Evolutionary conservation across 257 asterid species (phyloP), one percentile per base, ranked within the genome.

Genomic region (Solanum tarijense): DNA sequence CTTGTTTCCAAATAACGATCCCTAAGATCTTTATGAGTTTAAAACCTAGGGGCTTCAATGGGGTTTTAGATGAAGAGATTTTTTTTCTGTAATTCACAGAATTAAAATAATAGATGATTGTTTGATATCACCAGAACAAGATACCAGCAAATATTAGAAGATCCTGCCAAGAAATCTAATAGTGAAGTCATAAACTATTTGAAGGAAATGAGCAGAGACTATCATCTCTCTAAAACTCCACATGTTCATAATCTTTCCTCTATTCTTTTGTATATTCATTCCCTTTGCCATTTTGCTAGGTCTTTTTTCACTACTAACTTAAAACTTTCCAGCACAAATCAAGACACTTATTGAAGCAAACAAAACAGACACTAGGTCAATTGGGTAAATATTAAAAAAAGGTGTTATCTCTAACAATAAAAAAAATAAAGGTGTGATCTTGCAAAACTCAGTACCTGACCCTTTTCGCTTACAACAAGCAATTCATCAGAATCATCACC

Each of bases 401-500:
- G 62, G 21, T 5, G 60, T 16, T 48, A 48, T 48, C 60, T 14
- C 23, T 48, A 16, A 48, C 60, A 16, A 48, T 48, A 48, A 48
- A 16, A 79, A 81, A 73, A 32, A 3, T 32, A 27, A 25, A 39
- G 18, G 62, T 27, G 85, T 5, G 1, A 46, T 81, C 18, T 46
- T 81, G 86, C 29, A 29, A 82, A 48, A 46, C 18, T 20, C 41
- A 83, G 90, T 93, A 96, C 98, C 98, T 94, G 97, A 12, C 99
- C 99, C 95, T 95, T 96, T 89, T 94, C 98, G 39, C 94, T 86
- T 82, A 94, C 92, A 86, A 96, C 90, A 62, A 91, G 91, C 89
- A 95, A 58, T 69, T 95, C 99, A 86, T 95, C 98, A 20, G 93
- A 89, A 90, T 92, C 96, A 78, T 88, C 92, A 31, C 18, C 69